Evolutionary conservation across 345 rosid genomes (phyloP), one percentile per base, ranked within the genome.

Genomic region (Pugionium dolabratum): DNA sequence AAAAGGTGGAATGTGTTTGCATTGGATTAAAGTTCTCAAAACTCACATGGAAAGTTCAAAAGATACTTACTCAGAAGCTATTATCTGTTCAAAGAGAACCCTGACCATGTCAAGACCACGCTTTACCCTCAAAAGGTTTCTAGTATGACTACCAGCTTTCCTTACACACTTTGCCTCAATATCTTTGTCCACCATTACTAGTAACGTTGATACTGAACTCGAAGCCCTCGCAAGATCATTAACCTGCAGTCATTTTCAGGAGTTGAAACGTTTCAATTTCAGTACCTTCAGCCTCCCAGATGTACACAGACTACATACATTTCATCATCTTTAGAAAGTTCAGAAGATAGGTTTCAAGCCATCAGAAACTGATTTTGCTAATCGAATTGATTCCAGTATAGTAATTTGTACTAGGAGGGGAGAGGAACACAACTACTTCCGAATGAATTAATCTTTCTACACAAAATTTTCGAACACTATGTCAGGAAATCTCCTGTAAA

Each of bases 31-130:
- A 63, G 3, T 10, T 8, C 46, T 11, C 47, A 37, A 39, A n/a
- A 41, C 4, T 7, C 0, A 45, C 42, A 61, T 2, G 56, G 47
- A 40, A 47, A 44, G 48, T 35, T 34, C 3, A 0, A 59, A 5
- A 61, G 41, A 41, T 27, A 75, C 95, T 8, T 83, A 89, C 98
- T 82, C 82, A 33, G 94, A 69, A 61, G 75, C 75, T 6, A 94
- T 52, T 27, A 94, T 84, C 71, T 88, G 86, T 72, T 86, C 90
- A 44, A 90, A 90, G 25, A 94, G 87, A 43, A 90, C 87, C 79
- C 74, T 84, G 59, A 90, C 97, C 99, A 94, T 86, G 72, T 90
- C 99, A 41, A 94, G 80, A 44, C 97, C 99, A 11, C 99, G 97
- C 84, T 90, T 94, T 4, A 94, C 97, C 74, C 90, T 82, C 85